phyloP scores from a whole-genome alignment of 2,329 filamentous ascomycete genomes.

The Fusarium anguioides region DNA sequence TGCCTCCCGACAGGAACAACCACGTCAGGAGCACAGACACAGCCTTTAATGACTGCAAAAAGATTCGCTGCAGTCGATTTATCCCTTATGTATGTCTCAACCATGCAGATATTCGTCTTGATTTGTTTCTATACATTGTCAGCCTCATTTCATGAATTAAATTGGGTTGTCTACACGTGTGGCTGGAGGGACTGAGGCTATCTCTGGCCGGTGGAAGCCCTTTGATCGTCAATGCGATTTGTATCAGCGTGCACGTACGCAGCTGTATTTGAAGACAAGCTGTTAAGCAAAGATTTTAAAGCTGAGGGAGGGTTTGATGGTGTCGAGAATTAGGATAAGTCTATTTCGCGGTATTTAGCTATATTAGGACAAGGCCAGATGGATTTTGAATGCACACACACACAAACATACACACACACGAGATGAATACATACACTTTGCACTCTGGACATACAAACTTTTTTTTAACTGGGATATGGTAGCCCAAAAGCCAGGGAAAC shows the following conservation, averaged over 20 bases:
- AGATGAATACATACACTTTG: background rate
- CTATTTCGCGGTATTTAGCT: conserved; percentile 41
- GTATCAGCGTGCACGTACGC: conserved; percentile 1
- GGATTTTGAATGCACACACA: background rate
- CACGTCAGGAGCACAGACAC: conserved; percentile 32
- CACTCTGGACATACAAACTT: too few species aligned
- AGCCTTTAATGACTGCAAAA: conserved; percentile 30
- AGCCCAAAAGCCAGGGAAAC: conserved; percentile 29
- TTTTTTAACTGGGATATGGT: conserved; percentile 5
- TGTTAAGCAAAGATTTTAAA: background rate
- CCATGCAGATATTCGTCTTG: conserved; percentile 21
- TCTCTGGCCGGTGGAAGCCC: conserved; percentile 7
- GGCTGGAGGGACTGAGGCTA: conserved; percentile 7
- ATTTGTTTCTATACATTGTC: conserved; percentile 6
- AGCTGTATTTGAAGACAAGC: background rate
- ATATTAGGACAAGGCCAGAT: conserved; percentile 31
- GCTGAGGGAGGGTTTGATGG: conserved; percentile 13
- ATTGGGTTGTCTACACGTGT: conserved; percentile 3
- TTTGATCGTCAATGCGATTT: conserved; percentile 6
- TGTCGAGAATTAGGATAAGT: conserved; percentile 8
- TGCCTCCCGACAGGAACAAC: conserved; percentile 18
- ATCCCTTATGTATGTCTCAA: conserved; percentile 7
- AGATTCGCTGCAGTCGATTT: conserved; percentile 17
- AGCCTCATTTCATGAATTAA: conserved; percentile 13
- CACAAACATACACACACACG: too few species aligned